Conservation (phyloP, 768 basidiomycete genomes). For the Tricholoma hemisulphureum region DNA sequence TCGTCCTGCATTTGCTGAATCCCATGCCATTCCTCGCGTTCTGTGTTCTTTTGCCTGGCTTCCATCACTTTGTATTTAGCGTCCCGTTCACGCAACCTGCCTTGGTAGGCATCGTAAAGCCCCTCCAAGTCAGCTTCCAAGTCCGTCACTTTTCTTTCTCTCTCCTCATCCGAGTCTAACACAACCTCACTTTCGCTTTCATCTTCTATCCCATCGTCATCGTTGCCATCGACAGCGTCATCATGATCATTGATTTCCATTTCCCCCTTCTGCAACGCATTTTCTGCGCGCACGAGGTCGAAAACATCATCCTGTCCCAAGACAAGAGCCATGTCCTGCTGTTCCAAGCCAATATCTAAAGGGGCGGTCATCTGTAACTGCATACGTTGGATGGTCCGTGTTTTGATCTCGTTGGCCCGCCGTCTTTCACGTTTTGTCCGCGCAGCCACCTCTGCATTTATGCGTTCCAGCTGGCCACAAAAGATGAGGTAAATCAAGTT, state of each 20-base stretch:
- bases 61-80: slow-evolving; percentile 85
- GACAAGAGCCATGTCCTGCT: slow-evolving; percentile 69
- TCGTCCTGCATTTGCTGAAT: slow-evolving; percentile 45
- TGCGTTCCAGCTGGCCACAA: slow-evolving; percentile 70
- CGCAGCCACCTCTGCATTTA: slow-evolving; percentile 73
- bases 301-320: slow-evolving; percentile 85
- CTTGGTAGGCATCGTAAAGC: slow-evolving; percentile 85
- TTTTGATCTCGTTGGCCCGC: slow-evolving; percentile 84
- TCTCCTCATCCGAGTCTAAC: slow-evolving; percentile 68
- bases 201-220: slow-evolving; percentile 25
- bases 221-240: slow-evolving; percentile 40
- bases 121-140: slow-evolving; percentile 89
- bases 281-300: slow-evolving; percentile 68
- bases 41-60: slow-evolving; percentile 67
- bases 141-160: slow-evolving; percentile 51
- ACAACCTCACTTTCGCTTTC: slow-evolving; percentile 35
- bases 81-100: slow-evolving; percentile 77
- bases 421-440: slow-evolving; percentile 79
- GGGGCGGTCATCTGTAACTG: slow-evolving; percentile 98
- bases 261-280: slow-evolving; percentile 34
- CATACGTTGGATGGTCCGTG: slow-evolving; percentile 87
- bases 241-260: slow-evolving; percentile 33
- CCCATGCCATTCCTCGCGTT: slow-evolving; percentile 81
- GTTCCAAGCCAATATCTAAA: slow-evolving; percentile 91
- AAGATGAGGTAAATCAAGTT: slow-evolving; percentile 6